These are phyloP conservation scores for Postia placenta DNA, from an alignment of 768 basidiomycete species.

Conservation along the genomic window DNA sequence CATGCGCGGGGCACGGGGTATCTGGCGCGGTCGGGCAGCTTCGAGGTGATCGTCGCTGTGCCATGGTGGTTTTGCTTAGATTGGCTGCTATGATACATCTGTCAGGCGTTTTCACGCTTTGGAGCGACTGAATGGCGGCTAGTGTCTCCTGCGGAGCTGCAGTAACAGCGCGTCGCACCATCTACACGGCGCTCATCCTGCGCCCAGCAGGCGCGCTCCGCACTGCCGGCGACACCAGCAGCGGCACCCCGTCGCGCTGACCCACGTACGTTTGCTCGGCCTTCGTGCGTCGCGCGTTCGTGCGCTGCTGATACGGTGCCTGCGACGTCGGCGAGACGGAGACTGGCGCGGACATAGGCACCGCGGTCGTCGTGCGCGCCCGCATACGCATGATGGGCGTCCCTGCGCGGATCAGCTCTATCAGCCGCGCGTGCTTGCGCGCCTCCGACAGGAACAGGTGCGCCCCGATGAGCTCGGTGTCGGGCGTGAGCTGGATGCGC, in stretches of 20 bases:
- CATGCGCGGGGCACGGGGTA: too few relatives aligned
- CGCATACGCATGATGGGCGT: constrained; percentile 27
- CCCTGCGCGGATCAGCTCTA: constrained; percentile 49
- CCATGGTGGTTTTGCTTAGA: too few relatives aligned
- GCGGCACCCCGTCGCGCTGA: neutral
- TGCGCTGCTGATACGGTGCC: neutral
- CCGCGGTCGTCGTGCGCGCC: neutral
- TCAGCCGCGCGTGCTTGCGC: constrained; percentile 42
- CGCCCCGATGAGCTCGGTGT: constrained; percentile 35
- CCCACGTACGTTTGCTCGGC: neutral
- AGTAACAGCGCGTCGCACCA: neutral
- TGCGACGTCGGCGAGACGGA: neutral
- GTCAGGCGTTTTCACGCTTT: too few relatives aligned
- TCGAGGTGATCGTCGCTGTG: too few relatives aligned
- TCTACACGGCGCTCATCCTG: constrained; percentile 1
- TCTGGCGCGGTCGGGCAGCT: too few relatives aligned
- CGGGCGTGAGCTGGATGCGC: constrained; percentile 30
- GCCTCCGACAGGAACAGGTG: constrained; percentile 56
- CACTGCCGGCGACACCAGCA: neutral
- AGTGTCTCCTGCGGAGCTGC: neutral
- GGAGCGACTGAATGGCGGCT: too few relatives aligned
- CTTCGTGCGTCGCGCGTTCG: neutral
- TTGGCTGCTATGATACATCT: too few relatives aligned
- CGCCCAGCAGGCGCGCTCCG: neutral
- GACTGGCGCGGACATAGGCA: neutral